These are phyloP conservation scores for Melanomma pulvis-pyrius DNA, from an alignment of 495 filamentous ascomycete species.

Conservation along the genomic window DNA sequence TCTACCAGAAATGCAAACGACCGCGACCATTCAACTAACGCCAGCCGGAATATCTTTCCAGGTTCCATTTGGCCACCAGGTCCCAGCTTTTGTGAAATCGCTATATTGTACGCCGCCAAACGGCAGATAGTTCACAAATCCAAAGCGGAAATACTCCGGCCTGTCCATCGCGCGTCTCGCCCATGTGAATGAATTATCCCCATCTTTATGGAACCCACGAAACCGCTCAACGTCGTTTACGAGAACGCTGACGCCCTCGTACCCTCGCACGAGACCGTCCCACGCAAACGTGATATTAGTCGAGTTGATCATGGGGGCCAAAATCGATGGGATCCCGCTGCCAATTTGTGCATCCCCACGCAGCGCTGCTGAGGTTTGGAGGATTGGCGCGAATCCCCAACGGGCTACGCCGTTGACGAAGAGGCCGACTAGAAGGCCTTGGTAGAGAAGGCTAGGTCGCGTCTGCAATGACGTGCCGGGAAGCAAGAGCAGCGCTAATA, in stretches of 20 bases:
- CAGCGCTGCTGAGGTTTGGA: slow-evolving; percentile 79
- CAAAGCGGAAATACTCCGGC: slow-evolving; percentile 83
- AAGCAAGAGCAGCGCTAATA: slow-evolving; percentile 80
- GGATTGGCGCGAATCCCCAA: slow-evolving; percentile 87
- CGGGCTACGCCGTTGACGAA: slow-evolving; percentile 90
- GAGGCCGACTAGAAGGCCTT: slow-evolving; percentile 81
- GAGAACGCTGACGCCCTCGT: slow-evolving; percentile 80
- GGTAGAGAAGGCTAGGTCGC: slow-evolving; percentile 73
- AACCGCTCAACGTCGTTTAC: slow-evolving; percentile 93
- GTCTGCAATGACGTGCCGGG: slow-evolving; percentile 82
- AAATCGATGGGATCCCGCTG: slow-evolving; percentile 66
- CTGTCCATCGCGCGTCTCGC: slow-evolving; percentile 11
- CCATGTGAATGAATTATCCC: slow-evolving; percentile 36
- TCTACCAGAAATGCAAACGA: no score
- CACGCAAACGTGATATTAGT: slow-evolving; percentile 61
- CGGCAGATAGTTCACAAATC: slow-evolving; percentile 65
- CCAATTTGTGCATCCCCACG: slow-evolving; percentile 70
- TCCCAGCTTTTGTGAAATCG: slow-evolving; percentile 80
- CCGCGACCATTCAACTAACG: slow-evolving; percentile 36
- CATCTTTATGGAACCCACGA: slow-evolving; percentile 41
- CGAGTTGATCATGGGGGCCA: slow-evolving; percentile 34
- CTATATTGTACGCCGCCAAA: slow-evolving; percentile 51
- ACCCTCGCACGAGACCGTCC: slow-evolving; percentile 49
- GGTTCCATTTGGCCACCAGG: slow-evolving; percentile 67
- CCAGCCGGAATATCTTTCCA: slow-evolving; percentile 63